A percentile compares a stretch with the other conserved stretches of the same genome.
Evolutionary conservation across 768 basidiomycete genomes (phyloP).

Genomic region (Lentinula lateritia): DNA sequence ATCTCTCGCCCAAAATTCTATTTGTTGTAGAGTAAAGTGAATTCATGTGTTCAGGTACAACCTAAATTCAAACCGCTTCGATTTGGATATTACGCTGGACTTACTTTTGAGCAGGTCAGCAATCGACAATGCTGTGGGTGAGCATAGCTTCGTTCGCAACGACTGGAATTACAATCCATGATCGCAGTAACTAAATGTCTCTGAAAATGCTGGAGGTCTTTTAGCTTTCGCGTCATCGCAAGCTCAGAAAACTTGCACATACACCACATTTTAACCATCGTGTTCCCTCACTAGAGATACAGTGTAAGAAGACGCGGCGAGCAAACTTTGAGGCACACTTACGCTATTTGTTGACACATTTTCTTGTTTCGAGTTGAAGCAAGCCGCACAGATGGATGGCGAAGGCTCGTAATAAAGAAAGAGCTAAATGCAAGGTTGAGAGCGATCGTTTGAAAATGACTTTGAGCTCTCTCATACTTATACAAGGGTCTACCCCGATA

Average conservation of each 20-base stretch:
- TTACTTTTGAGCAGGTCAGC: conserved; percentile 51
- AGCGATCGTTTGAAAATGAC: background rate
- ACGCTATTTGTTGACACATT: conserved; percentile 81
- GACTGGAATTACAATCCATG: conserved; percentile 62
- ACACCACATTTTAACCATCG: conserved; percentile 71
- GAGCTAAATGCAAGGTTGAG: background rate
- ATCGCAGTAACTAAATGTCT: conserved; percentile 70
- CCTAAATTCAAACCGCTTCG: too few species aligned
- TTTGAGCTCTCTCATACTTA: background rate
- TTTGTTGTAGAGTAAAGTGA: background rate
- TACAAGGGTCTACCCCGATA: background rate
- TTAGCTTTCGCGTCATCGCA: background rate
- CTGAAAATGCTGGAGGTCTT: conserved; percentile 63
- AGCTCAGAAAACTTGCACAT: conserved; percentile 15
- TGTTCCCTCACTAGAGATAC: conserved; percentile 59
- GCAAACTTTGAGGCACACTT: conserved; percentile 19
- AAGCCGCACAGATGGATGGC: background rate
- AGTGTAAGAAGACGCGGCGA: conserved; percentile 8
- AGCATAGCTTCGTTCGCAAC: conserved; percentile 58
- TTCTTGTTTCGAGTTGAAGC: background rate
- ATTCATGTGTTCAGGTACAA: background rate
- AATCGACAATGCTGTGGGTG: conserved; percentile 55
- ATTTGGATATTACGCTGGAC: conserved; percentile 14
- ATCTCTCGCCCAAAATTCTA: conserved; percentile 68
- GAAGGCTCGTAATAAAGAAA: too few species aligned